Conservation (phyloP, 768 basidiomycete genomes). For the Ramaria rubella region DNA sequence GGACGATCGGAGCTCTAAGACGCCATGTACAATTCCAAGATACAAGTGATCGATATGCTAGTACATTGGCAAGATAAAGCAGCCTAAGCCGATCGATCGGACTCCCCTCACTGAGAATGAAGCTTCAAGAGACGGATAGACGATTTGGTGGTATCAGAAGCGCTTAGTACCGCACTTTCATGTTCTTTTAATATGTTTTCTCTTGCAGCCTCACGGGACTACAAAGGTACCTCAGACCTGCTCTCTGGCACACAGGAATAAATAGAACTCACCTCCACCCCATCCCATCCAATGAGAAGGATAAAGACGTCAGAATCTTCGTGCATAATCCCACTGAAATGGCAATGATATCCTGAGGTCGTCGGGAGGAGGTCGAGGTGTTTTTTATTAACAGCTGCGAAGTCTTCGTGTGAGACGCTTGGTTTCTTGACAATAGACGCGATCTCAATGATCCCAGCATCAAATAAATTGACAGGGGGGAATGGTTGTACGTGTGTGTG, state of each 20-base stretch:
- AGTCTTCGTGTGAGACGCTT: background rate
- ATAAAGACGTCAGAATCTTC: background rate
- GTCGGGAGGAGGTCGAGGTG: background rate
- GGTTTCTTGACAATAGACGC: background rate
- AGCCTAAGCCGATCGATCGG: too few relatives aligned
- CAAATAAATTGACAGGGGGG: background rate
- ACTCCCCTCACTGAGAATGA: too few relatives aligned
- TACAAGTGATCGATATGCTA: too few relatives aligned
- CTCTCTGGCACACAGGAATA: background rate
- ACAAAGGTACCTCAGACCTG: too few relatives aligned
- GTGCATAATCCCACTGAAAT: background rate
- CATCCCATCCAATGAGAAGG: background rate
- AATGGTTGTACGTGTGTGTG: background rate
- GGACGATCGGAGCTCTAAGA: too few relatives aligned
- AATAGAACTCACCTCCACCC: background rate
- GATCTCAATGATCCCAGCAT: background rate
- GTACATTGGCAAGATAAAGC: too few relatives aligned
- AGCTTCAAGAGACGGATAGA: too few relatives aligned
- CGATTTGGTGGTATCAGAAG: too few relatives aligned
- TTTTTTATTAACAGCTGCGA: background rate
- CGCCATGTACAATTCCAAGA: too few relatives aligned
- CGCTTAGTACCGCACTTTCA: too few relatives aligned
- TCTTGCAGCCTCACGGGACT: background rate
- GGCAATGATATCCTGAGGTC: background rate
- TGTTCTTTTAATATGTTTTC: too few relatives aligned